Conservation (phyloP, 2,329 filamentous ascomycete genomes). For the Cordyceps cicadae region DNA sequence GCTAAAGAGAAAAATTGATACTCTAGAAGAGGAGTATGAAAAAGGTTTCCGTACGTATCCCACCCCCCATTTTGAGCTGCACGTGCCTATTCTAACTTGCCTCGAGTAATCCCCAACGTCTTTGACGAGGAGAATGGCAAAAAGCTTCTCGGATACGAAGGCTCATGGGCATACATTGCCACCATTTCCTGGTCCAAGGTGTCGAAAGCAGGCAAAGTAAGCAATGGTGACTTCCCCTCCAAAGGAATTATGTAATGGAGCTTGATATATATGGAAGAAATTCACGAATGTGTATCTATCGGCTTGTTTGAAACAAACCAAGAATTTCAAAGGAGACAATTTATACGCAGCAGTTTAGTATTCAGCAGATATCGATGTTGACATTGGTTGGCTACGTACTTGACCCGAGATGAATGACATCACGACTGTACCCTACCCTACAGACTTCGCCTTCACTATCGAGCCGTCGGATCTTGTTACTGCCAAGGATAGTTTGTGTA, state of each 20-base stretch:
- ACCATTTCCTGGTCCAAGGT: slow-evolving; percentile 72
- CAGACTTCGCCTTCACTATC: too few relatives aligned
- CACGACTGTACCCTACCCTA: too few relatives aligned
- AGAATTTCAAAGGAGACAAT: not conserved
- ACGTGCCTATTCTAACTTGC: not conserved
- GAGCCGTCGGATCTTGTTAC: too few relatives aligned
- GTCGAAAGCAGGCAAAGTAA: slow-evolving; percentile 53
- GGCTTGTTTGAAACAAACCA: not conserved
- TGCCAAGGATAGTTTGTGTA: too few relatives aligned
- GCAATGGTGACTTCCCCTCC: slow-evolving; percentile 72
- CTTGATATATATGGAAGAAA: not conserved
- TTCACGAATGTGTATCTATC: not conserved
- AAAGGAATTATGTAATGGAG: slow-evolving; percentile 22
- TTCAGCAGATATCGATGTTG: too few relatives aligned
- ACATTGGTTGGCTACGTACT: not conserved
- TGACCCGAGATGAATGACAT: too few relatives aligned
- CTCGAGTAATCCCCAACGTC: slow-evolving; percentile 64
- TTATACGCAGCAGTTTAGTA: not conserved
- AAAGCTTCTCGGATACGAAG: slow-evolving; percentile 67
- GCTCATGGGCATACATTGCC: slow-evolving; percentile 72
- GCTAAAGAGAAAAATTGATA: slow-evolving; percentile 60
- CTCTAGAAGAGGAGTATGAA: slow-evolving; percentile 70
- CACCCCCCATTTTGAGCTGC: not conserved
- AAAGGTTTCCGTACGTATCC: slow-evolving; percentile 65
- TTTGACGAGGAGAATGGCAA: slow-evolving; percentile 55